These are phyloP conservation scores for Phytophthora fragariaefolia DNA, from an alignment of 352 stramenopile species.

Conservation along the genomic window DNA sequence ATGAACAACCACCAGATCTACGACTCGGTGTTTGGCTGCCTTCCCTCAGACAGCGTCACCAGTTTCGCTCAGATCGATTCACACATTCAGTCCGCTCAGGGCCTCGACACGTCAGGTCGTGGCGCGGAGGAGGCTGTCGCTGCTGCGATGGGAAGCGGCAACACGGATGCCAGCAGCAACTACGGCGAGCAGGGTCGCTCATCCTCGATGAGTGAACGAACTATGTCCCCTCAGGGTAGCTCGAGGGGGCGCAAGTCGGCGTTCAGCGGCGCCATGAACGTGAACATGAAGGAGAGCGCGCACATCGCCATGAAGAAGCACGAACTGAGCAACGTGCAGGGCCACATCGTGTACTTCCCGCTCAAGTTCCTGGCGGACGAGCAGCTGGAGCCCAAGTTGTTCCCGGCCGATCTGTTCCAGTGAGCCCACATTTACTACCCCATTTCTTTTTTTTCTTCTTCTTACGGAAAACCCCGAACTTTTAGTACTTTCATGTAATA, in stretches of 20 bases:
- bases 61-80: conserved; percentile 76
- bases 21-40: conserved; percentile 81
- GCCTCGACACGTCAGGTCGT: conserved; percentile 39
- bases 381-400: conserved; percentile 80
- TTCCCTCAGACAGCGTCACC: conserved; percentile 77
- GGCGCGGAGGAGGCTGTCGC: conserved; percentile 38
- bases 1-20: conserved; percentile 88
- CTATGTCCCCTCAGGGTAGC: conserved; percentile 29
- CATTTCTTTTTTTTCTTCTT: conserved; percentile 9
- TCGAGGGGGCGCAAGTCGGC: conserved; percentile 44
- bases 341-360: conserved; percentile 89
- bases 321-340: conserved; percentile 71
- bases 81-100: conserved; percentile 43
- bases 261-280: conserved; percentile 66
- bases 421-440: conserved; percentile 19
- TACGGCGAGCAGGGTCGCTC: conserved; percentile 23
- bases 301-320: conserved; percentile 71
- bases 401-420: conserved; percentile 85
- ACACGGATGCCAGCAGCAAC: conserved; percentile 32
- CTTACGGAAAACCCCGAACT: conserved; percentile 5
- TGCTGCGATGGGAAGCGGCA: conserved; percentile 21
- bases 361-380: conserved; percentile 86
- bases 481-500: conserved; percentile 4
- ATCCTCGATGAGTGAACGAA: conserved; percentile 33
- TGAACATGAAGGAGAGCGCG: conserved; percentile 74